A percentile compares a stretch with the other conserved stretches of the same genome.
Conservation (phyloP, 139 green algal genomes). For the Coelastrella sp. region DNA sequence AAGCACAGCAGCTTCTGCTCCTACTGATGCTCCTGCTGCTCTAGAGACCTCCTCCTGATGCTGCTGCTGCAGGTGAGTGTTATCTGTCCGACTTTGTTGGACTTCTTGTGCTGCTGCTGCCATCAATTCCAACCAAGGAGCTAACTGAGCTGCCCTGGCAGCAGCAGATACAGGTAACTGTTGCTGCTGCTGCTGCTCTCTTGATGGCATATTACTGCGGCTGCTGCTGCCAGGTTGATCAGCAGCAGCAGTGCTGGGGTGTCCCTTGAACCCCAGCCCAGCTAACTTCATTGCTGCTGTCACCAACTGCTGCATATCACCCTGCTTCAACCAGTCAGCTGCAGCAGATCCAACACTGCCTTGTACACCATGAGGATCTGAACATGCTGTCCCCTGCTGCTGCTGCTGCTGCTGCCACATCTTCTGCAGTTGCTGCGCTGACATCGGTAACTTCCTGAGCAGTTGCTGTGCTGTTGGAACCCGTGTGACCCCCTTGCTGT, state of each 20-base stretch:
- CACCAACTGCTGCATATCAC: slow-evolving; percentile 17
- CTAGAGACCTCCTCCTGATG: neutral
- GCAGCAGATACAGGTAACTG: neutral
- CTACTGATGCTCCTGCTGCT: neutral
- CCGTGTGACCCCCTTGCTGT: neutral
- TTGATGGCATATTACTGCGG: neutral
- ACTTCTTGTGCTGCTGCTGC: slow-evolving; percentile 22
- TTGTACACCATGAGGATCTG: neutral
- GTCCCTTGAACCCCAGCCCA: neutral
- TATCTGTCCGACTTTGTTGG: neutral
- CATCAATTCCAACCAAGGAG: slow-evolving; percentile 24
- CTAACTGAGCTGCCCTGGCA: slow-evolving; percentile 9
- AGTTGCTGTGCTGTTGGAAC: slow-evolving; percentile 8
- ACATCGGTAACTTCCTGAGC: slow-evolving; percentile 11
- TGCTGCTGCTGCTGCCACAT: neutral
- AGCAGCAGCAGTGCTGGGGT: neutral
- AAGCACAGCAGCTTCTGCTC: neutral
- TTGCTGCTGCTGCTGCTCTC: slow-evolving; percentile 19
- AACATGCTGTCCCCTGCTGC: neutral
- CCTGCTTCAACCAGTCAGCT: neutral
- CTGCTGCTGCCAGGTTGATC: neutral
- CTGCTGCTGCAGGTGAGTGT: neutral
- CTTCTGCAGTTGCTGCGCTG: slow-evolving; percentile 2
- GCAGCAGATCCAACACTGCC: neutral
- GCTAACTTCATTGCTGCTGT: slow-evolving; percentile 12